phyloP scores from a whole-genome alignment of 208 protist species.

The Crithidia thermophila region DNA sequence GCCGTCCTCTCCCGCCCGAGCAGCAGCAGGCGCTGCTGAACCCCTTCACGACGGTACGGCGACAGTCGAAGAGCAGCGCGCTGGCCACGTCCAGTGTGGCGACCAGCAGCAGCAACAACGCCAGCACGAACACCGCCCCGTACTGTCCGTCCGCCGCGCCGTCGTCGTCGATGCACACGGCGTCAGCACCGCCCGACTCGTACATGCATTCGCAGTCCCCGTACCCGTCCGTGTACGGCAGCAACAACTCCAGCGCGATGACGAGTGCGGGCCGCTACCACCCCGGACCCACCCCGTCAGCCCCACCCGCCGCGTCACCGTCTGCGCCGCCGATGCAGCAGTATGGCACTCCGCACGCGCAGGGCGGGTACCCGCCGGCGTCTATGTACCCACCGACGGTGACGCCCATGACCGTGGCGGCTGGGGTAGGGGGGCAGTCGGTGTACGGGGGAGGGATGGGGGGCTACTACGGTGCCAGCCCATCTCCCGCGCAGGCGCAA shows the following conservation, averaged over 20 bases:
- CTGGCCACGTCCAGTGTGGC: background rate
- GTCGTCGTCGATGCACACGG: background rate
- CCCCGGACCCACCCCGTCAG: background rate
- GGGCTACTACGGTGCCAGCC: conserved; percentile 8
- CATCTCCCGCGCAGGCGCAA: background rate
- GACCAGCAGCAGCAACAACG: background rate
- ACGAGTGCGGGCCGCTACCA: background rate
- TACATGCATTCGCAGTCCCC: background rate
- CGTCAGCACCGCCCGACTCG: background rate
- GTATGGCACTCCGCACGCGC: background rate
- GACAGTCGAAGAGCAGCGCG: background rate
- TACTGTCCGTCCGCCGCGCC: background rate
- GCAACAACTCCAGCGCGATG: background rate
- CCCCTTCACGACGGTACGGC: conserved; percentile 14
- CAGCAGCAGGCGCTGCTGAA: conserved; percentile 27
- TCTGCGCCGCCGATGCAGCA: background rate
- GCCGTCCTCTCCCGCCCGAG: background rate
- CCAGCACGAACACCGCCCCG: background rate
- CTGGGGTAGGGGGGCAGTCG: too few species aligned
- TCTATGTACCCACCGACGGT: background rate
- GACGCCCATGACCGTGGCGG: background rate
- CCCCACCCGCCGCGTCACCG: background rate
- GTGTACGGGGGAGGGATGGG: too few species aligned
- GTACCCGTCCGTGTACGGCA: background rate
- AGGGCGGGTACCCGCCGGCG: background rate